Evolutionary conservation across 176 grass and related monocot genomes (phyloP), one percentile per base, ranked within the genome.

Genomic region (Oryza meyeriana): DNA sequence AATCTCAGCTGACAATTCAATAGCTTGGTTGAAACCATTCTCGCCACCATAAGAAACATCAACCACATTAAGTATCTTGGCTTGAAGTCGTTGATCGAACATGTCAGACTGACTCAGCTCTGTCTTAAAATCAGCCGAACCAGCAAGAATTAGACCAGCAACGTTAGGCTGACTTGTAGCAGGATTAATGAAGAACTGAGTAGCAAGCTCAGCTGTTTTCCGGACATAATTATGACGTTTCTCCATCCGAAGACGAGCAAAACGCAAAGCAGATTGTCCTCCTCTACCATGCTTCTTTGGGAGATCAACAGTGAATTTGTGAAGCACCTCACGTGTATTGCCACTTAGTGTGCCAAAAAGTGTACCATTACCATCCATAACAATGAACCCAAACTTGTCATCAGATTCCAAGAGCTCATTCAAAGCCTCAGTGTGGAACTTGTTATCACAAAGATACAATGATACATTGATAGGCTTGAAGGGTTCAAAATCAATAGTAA

Each of bases 291-390:
- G 86, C 59, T 88, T 88, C 74, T 88, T 88, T 74, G 86, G 86
- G 35, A 88, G 86, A 83, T 88, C 86, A 83, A 88, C 86, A 27
- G 67, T 66, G 80, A 88, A 88, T 29, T 83, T 88, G 66, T 88
- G 86, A 67, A 88, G 86, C 27, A 88, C 86, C 33, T 88, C 86
- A 42, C 80, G 86, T 14, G 86, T 83, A 79, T 88, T 88, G 29
- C 86, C 86, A 83, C 86, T 88, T n/a, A 88, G 67, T 59, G 86
- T 88, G 59, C 86, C 86, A 88, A 88, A 88, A 35, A 88, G 80
- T 45, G 86, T 88, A 66, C 86, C 86, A 14, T 88, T 88, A 79
- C 86, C 86, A 83, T 88, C 80, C 86, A 88, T 88, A 55, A 88
- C 80, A 83, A 88, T 88, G 59, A 88, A 88, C 3, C 86, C 80